These are phyloP conservation scores for Nematocida sp. DNA, from an alignment of 371 early-diverging fungal species.

Conservation along the genomic window DNA sequence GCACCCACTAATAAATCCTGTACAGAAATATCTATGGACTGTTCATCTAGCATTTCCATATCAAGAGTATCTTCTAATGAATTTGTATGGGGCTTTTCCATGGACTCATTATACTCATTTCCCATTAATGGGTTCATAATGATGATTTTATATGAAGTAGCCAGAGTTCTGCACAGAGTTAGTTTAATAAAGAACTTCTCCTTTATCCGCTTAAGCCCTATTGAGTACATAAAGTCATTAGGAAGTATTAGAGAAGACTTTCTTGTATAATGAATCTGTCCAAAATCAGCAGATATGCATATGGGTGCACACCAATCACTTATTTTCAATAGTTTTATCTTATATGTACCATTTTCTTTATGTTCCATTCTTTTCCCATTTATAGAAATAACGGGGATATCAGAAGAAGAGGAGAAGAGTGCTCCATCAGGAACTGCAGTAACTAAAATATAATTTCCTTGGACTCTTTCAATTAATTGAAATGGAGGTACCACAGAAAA, in stretches of 20 bases:
- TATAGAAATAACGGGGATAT: background rate
- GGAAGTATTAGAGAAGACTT: slow-evolving; percentile 13
- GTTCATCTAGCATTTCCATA: background rate
- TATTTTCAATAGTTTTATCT: slow-evolving; percentile 12
- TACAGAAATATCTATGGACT: slow-evolving; percentile 12
- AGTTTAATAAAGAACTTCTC: slow-evolving; percentile 31
- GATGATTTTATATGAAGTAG: slow-evolving; percentile 7
- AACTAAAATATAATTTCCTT: slow-evolving; percentile 37
- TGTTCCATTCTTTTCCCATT: slow-evolving; percentile 38
- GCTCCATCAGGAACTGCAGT: slow-evolving; percentile 22
- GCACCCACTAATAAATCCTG: slow-evolving; percentile 13
- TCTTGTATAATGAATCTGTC: slow-evolving; percentile 30
- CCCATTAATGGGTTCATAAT: slow-evolving; percentile 36
- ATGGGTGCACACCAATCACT: background rate
- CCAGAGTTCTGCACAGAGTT: slow-evolving; percentile 4
- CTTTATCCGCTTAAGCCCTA: slow-evolving; percentile 11
- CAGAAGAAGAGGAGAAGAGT: background rate
- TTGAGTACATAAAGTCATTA: slow-evolving; percentile 18
- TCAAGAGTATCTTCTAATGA: background rate
- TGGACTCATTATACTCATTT: too few relatives aligned
- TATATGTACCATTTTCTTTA: slow-evolving; percentile 1
- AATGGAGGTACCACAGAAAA: slow-evolving; percentile 25
- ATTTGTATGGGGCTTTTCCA: background rate
- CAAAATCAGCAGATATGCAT: slow-evolving; percentile 7
- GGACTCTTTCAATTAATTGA: slow-evolving; percentile 28